Evolutionary conservation across 306 rosid species (phyloP).

Genomic region (Coriaria nepalensis): DNA sequence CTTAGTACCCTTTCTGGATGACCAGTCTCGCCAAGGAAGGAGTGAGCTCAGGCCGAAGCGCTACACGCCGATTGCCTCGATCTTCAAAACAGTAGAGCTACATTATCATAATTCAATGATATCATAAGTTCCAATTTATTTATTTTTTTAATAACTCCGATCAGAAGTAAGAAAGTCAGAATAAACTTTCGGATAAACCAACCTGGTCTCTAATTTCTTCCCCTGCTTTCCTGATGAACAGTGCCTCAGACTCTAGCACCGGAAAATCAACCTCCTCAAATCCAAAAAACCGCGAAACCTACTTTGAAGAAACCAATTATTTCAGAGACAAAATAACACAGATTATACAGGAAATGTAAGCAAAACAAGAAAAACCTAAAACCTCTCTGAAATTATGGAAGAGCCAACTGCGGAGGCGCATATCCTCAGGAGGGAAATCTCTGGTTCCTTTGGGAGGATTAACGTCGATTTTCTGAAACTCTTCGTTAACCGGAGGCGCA

Average conservation of each 20-base stretch:
- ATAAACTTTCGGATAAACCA: not conserved
- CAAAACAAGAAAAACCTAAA: not conserved
- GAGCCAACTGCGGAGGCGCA: slow-evolving; percentile 83
- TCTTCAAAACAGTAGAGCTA: slow-evolving; percentile 98
- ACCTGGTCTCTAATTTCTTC: slow-evolving; percentile 98
- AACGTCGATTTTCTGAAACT: slow-evolving; percentile 52
- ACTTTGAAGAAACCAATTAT: not conserved
- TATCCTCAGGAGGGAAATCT: slow-evolving; percentile 81
- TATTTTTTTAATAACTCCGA: not conserved
- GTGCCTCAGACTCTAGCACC: slow-evolving; percentile 82
- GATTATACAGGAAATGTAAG: not conserved
- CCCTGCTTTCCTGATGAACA: slow-evolving; percentile 78
- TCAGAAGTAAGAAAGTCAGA: not conserved
- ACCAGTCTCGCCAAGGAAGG: slow-evolving; percentile 96
- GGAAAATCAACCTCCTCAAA: slow-evolving; percentile 94
- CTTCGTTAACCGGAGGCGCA: slow-evolving; percentile 35
- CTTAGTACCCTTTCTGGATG: slow-evolving; percentile 79
- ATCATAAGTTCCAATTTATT: not conserved
- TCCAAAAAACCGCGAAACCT: slow-evolving; percentile 66
- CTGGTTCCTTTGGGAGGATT: slow-evolving; percentile 92
- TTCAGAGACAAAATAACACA: not conserved
- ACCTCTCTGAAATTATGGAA: slow-evolving; percentile 78
- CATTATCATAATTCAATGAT: slow-evolving; percentile 17
- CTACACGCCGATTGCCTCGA: slow-evolving; percentile 92
- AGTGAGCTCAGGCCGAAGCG: slow-evolving; percentile 91